Conservation (phyloP, 441 rosid species). For the Gossypium davidsonii region DNA sequence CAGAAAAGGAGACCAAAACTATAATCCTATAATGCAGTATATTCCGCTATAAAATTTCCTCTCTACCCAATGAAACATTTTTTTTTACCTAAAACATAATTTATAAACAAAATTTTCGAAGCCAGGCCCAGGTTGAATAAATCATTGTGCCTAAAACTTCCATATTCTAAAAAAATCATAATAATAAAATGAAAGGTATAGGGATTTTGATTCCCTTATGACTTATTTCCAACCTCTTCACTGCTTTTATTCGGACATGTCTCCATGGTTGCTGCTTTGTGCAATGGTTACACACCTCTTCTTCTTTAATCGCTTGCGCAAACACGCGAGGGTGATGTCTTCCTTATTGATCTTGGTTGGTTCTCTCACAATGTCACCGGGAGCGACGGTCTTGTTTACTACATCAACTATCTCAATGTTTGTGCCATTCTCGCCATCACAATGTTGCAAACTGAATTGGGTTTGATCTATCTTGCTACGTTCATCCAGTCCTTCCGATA, state of each 20-base stretch:
- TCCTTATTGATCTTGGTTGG: not conserved
- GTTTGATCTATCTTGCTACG: not conserved
- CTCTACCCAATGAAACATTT: not conserved
- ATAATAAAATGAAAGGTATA: not conserved
- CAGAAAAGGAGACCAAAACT: not conserved
- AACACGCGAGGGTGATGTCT: constrained; percentile 18
- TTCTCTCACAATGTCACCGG: constrained; percentile 5
- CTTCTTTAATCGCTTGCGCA: constrained; percentile 7
- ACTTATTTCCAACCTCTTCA: not conserved
- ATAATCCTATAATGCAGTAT: not conserved
- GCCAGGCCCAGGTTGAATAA: not conserved
- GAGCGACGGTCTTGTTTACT: not conserved
- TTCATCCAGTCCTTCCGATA: constrained; percentile 10
- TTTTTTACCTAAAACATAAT: not conserved
- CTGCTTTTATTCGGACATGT: not conserved
- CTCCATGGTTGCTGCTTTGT: not conserved
- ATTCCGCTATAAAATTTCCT: not conserved
- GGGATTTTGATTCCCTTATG: not conserved
- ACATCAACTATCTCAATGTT: constrained; percentile 12
- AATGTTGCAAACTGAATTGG: not conserved
- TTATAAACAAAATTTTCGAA: not conserved
- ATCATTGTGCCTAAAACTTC: not conserved
- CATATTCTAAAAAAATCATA: not conserved
- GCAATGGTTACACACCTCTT: not conserved
- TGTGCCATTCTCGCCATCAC: not conserved